phyloP scores from a whole-genome alignment of 2,329 filamentous ascomycete species.

The Phyllosticta citrichinensis region DNA sequence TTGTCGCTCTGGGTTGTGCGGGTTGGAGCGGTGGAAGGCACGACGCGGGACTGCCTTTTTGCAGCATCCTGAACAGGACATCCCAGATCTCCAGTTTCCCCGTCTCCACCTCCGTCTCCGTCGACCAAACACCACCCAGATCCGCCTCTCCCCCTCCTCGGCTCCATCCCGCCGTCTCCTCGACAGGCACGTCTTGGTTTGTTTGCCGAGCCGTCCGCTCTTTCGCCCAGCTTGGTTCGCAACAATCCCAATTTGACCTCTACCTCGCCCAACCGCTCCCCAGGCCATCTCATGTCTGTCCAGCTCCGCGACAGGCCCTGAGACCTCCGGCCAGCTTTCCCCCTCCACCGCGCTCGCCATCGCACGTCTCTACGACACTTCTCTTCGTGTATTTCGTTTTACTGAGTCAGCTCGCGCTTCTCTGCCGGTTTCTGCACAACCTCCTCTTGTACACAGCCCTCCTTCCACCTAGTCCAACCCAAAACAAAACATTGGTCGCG shows the following conservation, averaged over 20 bases:
- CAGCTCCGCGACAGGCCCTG: not conserved
- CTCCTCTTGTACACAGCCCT: not conserved
- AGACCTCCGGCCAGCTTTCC: not conserved
- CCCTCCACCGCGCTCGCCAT: not conserved
- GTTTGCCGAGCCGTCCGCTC: conserved; percentile 11
- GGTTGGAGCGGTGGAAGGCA: not conserved
- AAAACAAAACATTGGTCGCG: not conserved
- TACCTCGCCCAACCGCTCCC: not conserved
- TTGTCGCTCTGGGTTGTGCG: not conserved
- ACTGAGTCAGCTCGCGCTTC: not conserved
- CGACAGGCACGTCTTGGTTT: conserved; percentile 6
- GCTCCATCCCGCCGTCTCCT: not conserved
- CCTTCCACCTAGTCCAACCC: too few species aligned
- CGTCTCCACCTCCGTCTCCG: not conserved
- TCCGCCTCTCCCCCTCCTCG: not conserved
- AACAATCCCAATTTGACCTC: not conserved
- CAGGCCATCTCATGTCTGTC: not conserved
- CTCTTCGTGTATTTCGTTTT: not conserved
- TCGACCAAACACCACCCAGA: not conserved
- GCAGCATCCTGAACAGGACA: not conserved
- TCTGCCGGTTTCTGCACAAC: not conserved
- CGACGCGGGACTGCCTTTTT: not conserved
- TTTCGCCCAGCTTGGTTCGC: not conserved
- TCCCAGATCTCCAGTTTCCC: not conserved
- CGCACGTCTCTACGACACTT: not conserved